These are phyloP conservation scores for Fonsecaea nubica DNA, from an alignment of 2,329 filamentous ascomycete genomes.

Conservation along the genomic window DNA sequence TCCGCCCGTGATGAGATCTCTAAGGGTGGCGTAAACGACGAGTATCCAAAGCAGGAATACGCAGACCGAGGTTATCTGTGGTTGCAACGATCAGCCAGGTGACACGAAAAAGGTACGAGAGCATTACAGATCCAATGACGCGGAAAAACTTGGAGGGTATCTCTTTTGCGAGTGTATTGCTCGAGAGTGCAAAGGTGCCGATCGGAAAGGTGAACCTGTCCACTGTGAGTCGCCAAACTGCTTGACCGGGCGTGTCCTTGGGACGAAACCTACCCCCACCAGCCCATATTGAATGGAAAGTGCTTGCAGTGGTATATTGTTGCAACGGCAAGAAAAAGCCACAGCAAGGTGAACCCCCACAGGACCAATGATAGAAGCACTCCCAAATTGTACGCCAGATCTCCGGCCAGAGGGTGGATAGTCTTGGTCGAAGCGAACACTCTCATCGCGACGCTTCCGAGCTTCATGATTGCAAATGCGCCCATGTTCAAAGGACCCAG, in stretches of 20 bases:
- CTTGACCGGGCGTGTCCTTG: not conserved
- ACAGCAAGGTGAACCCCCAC: conserved; percentile 49
- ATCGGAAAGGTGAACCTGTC: conserved; percentile 61
- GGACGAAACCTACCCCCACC: conserved; percentile 56
- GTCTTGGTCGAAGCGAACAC: conserved; percentile 42
- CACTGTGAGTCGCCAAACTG: conserved; percentile 8
- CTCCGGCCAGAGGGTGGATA: conserved; percentile 41
- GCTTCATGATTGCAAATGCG: conserved; percentile 62
- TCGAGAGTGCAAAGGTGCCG: conserved; percentile 60
- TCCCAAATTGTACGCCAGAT: conserved; percentile 45
- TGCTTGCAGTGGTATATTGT: conserved; percentile 44
- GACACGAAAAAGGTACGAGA: not conserved
- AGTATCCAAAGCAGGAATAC: conserved; percentile 64
- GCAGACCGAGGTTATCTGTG: conserved; percentile 50
- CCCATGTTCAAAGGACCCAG: conserved; percentile 71
- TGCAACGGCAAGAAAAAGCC: conserved; percentile 49
- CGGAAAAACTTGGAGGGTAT: conserved; percentile 63
- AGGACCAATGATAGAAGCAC: conserved; percentile 46
- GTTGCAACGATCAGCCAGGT: conserved; percentile 4
- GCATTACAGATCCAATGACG: conserved; percentile 58
- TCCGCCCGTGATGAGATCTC: conserved; percentile 40
- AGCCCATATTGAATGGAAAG: conserved; percentile 68
- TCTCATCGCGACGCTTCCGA: conserved; percentile 54
- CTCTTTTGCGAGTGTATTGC: conserved; percentile 53
- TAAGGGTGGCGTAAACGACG: conserved; percentile 58